Evolutionary conservation across 176 grass and related monocot genomes (phyloP).

Genomic region (Aegilops sharonensis): DNA sequence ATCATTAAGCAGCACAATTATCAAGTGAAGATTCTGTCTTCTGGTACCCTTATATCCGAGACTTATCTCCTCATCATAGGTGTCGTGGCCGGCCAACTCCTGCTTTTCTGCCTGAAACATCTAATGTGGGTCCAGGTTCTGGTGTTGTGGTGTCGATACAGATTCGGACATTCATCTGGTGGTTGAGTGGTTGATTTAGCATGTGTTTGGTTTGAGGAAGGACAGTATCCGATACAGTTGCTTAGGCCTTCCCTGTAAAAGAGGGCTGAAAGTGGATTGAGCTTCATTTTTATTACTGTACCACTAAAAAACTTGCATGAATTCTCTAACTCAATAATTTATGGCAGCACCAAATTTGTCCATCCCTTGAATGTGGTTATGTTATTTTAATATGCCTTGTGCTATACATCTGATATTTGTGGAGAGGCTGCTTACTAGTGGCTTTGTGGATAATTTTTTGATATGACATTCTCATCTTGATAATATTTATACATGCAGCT

Average conservation of each 20-base stretch:
- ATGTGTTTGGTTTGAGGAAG: not conserved
- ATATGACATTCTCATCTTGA: constrained; percentile 16
- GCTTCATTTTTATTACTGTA: not conserved
- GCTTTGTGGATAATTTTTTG: not conserved
- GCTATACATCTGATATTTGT: not conserved
- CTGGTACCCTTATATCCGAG: not conserved
- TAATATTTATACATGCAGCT: constrained; percentile 51
- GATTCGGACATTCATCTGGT: not conserved
- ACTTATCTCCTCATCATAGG: not conserved
- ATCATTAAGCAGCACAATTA: not conserved
- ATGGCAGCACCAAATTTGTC: not conserved
- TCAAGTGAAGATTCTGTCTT: not conserved
- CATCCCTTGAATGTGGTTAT: not conserved
- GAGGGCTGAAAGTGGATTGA: not conserved
- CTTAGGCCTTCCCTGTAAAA: not conserved
- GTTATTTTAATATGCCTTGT: not conserved
- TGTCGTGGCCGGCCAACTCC: not conserved
- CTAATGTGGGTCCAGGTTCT: not conserved
- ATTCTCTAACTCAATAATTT: not conserved
- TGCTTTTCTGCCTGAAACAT: not conserved
- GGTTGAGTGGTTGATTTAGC: constrained; percentile 7
- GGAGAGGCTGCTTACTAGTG: not conserved
- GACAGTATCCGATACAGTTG: not conserved
- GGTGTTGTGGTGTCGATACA: not conserved
- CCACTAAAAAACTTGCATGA: not conserved